These are phyloP conservation scores for Capillidium heterosporum DNA, from an alignment of 371 early-diverging fungal genomes.

Conservation along the genomic window DNA sequence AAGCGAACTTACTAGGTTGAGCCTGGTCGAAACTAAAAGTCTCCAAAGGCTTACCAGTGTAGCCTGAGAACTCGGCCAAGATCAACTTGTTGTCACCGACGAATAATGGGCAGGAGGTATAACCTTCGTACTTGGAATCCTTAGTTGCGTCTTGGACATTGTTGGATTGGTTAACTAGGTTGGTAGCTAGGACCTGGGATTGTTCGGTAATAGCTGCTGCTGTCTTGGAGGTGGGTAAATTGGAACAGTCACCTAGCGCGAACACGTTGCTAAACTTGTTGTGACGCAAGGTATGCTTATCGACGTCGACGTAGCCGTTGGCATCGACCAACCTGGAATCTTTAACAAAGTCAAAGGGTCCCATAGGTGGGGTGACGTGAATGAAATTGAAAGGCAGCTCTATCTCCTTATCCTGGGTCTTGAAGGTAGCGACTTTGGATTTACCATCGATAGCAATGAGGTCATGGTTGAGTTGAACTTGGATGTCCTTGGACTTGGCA, in stretches of 20 bases:
- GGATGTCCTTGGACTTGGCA: constrained; percentile 44
- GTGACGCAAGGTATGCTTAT: constrained; percentile 62
- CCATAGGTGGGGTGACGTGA: constrained; percentile 80
- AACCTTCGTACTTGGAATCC: constrained; percentile 47
- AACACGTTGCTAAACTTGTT: constrained; percentile 59
- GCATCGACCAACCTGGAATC: constrained; percentile 46
- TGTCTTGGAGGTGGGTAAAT: constrained; percentile 78
- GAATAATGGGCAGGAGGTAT: constrained; percentile 67
- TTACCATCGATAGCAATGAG: constrained; percentile 44
- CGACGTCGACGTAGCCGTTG: constrained; percentile 68
- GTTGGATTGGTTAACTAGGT: constrained; percentile 47
- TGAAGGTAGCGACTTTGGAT: constrained; percentile 29
- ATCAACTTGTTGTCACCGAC: constrained; percentile 61
- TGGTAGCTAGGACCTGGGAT: constrained; percentile 52
- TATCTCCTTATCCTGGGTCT: constrained; percentile 14
- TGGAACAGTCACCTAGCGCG: constrained; percentile 65
- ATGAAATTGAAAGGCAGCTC: constrained; percentile 56
- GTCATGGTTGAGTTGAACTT: constrained; percentile 48
- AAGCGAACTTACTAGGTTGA: constrained; percentile 34
- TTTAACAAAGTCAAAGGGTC: constrained; percentile 58
- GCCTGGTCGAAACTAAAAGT: constrained; percentile 76
- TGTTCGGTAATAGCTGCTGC: constrained; percentile 76
- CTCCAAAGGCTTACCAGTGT: constrained; percentile 54
- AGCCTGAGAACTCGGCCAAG: constrained; percentile 77
- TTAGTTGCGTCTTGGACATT: constrained; percentile 15